Evolutionary conservation across 768 basidiomycete genomes (phyloP), one percentile per base, ranked within the genome.

Genomic region (Leucosporidium creatinivorum): DNA sequence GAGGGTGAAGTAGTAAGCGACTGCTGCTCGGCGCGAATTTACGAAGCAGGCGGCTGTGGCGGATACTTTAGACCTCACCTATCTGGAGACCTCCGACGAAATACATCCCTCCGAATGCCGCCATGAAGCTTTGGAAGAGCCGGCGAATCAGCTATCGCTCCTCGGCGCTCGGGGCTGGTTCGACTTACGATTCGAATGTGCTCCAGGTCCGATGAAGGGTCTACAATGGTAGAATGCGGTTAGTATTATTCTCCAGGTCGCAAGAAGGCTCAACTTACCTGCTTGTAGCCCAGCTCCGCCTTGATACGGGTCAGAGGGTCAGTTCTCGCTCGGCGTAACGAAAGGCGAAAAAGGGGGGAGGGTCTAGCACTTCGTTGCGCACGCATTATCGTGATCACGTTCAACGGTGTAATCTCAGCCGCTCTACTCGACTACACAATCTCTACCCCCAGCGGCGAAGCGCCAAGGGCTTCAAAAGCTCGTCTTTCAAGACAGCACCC

Each of bases 331-430:
- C 52, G 28, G 18, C 2, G 17, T 19, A n/a, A 12, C 8, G 13
- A 13, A 17, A 44, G 39, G 2, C 6, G 39, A 7, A 15, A 44
- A 44, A 44, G 15, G 15, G 39, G 39, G 13, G 39, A 26, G 33
- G 18, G 49, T 13, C 59, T 33, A 21, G 50, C 55, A 49, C 49
- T 49, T 58, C 60, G 33, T 89, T 91, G 89, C 91, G 91, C 91
- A 91, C 89, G 89, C 90, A 83, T 92, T 67, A 90, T 85, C 89
- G 83, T 91, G 88, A 84, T 90, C 91, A 92, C 89, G 90, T 92
- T 92, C 89, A 79, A 86, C 91, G 91, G 91, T 93, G 85, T 92
- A 68, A 88, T 93, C 91, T 93, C 91, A 93, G 72, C 74, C 7
- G 15, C 68, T 61, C 62, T 47, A 15, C 54, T 44, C 39, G 39